These are phyloP conservation scores for Chrysoporthe cubensis DNA, from an alignment of 2,329 filamentous ascomycete species.

Conservation along the genomic window DNA sequence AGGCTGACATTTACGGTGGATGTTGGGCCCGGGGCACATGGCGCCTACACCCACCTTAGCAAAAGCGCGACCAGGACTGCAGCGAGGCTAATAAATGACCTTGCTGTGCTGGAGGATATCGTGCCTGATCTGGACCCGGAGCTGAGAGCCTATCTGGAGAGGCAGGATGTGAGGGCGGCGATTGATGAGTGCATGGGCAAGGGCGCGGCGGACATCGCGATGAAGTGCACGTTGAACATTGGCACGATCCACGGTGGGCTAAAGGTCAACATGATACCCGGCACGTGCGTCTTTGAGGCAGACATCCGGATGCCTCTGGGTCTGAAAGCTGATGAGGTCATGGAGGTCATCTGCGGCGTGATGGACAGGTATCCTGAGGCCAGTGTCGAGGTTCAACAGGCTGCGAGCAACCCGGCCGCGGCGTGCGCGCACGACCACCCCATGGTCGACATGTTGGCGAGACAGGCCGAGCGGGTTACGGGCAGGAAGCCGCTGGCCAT, in stretches of 20 bases:
- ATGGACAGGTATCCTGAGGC: conserved; percentile 37
- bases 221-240: conserved; percentile 44
- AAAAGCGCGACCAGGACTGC: conserved; percentile 44
- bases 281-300: conserved; percentile 42
- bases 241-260: conserved; percentile 45
- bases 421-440: conserved; percentile 39
- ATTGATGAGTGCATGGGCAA: conserved; percentile 43
- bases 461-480: conserved; percentile 33
- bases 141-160: conserved; percentile 37
- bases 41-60: conserved; percentile 44
- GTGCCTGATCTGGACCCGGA: conserved; percentile 23
- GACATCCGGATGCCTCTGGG: conserved; percentile 47
- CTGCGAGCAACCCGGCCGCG: conserved; percentile 40
- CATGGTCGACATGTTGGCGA: conserved; percentile 36
- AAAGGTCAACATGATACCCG: conserved; percentile 48
- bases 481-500: conserved; percentile 35
- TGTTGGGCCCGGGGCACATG: conserved; percentile 40
- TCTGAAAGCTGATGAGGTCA: conserved; percentile 36
- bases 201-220: conserved; percentile 39
- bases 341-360: conserved; percentile 36
- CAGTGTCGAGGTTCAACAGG: conserved; percentile 36
- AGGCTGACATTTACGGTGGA: conserved; percentile 42
- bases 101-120: conserved; percentile 23
- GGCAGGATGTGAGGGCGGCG: conserved; percentile 36
- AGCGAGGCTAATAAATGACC: conserved; percentile 10